Conservation (phyloP, 73 alveolate species). For the Tetrahymena thermophila region DNA sequence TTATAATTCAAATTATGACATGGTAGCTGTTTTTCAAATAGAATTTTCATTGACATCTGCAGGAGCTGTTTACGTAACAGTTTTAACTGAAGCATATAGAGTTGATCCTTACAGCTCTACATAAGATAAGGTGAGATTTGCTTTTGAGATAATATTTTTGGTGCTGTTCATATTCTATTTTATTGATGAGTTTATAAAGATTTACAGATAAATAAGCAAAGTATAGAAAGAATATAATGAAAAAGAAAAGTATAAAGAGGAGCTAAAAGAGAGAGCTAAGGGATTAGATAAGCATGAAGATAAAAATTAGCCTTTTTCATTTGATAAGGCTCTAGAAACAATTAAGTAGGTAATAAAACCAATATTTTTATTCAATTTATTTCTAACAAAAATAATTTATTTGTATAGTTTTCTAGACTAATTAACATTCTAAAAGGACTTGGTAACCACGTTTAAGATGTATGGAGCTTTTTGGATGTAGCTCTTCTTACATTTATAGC, state of each 20-base stretch:
- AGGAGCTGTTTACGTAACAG: not conserved
- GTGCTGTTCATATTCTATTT: not conserved
- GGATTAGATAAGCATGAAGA: not conserved
- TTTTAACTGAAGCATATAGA: not conserved
- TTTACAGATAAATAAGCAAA: not conserved
- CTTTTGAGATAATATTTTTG: not conserved
- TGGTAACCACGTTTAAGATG: not conserved
- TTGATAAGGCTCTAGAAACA: not conserved
- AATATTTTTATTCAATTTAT: not conserved
- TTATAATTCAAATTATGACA: not conserved
- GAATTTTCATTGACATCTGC: not conserved
- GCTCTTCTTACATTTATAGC: not conserved
- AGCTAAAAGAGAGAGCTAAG: not conserved
- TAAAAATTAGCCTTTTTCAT: not conserved
- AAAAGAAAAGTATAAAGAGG: not conserved
- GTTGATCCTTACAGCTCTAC: not conserved
- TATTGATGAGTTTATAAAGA: not conserved
- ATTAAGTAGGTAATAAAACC: not conserved
- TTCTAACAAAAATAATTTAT: not conserved
- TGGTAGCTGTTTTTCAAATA: not conserved
- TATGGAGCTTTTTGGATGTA: not conserved
- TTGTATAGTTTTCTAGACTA: not conserved
- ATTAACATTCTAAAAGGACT: not conserved
- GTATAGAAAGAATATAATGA: not conserved
- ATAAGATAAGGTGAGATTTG: not conserved